phyloP scores from a whole-genome alignment of 345 rosid genomes.

The Populus nigra region DNA sequence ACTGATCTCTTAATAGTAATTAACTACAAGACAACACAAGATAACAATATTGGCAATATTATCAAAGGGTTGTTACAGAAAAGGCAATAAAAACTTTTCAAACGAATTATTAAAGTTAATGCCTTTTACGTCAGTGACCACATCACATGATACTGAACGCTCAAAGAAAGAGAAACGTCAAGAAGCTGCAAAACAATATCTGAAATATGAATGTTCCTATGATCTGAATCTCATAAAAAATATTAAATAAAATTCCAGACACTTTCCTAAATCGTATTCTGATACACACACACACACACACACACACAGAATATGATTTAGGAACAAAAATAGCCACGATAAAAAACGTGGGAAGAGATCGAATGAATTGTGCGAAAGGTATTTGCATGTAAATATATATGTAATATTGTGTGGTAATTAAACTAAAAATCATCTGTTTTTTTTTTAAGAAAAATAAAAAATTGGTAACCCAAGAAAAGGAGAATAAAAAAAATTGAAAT shows the following conservation, averaged over 20 bases:
- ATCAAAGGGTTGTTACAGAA: not conserved
- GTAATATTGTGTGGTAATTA: not conserved
- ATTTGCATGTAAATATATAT: not conserved
- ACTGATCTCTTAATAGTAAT: not conserved
- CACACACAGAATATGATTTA: too few species aligned
- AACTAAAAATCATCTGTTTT: not conserved
- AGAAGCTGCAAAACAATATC: constrained; percentile 8
- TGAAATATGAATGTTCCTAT: not conserved
- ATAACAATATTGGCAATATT: not conserved
- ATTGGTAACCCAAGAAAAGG: not conserved
- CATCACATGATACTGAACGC: constrained; percentile 32
- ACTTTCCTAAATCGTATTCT: too few species aligned
- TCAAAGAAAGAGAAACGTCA: constrained; percentile 11
- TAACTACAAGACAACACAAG: not conserved
- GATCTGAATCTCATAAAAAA: not conserved
- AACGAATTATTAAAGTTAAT: constrained; percentile 12
- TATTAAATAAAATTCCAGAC: too few species aligned
- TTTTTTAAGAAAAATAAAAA: too few species aligned
- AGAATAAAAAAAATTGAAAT: too few species aligned
- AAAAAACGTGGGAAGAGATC: too few species aligned
- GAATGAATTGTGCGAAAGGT: too few species aligned
- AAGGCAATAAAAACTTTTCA: not conserved
- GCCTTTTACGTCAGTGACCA: constrained; percentile 6
- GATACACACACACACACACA: too few species aligned
- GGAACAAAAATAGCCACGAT: too few species aligned